Percentiles rank a stretch among this genome's conserved stretches.
phyloP scores from a whole-genome alignment of 306 rosid genomes.

The Castanea sativa region DNA sequence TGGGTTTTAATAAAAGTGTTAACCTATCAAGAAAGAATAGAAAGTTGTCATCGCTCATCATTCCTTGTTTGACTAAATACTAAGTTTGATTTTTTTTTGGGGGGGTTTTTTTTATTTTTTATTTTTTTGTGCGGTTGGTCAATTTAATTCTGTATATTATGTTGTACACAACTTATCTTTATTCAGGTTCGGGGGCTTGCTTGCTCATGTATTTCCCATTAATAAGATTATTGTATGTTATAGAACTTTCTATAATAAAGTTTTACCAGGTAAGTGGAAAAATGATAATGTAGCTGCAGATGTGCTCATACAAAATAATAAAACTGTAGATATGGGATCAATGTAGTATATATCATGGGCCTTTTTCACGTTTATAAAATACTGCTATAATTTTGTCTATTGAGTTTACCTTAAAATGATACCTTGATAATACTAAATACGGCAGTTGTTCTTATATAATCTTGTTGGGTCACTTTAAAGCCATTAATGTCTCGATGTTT shows the following conservation, averaged over 20 bases:
- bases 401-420: neutral
- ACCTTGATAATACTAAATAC: neutral
- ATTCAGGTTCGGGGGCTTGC: neutral
- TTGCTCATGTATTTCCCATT: neutral
- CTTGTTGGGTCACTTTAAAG: slow-evolving; percentile 12
- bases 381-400: neutral
- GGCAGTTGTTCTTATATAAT: neutral
- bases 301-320: too few relatives aligned
- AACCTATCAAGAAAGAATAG: too few relatives aligned
- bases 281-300: neutral
- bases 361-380: neutral
- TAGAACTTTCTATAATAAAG: too few relatives aligned
- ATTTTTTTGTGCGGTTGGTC: too few relatives aligned
- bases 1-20: too few relatives aligned
- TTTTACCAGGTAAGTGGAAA: neutral
- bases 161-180: neutral
- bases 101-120: too few relatives aligned
- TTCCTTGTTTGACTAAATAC: too few relatives aligned
- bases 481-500: slow-evolving; percentile 3
- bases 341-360: neutral
- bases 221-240: too few relatives aligned
- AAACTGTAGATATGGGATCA: neutral
- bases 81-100: too few relatives aligned
- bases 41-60: too few relatives aligned
- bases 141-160: too few relatives aligned